phyloP scores from a whole-genome alignment of 2,329 filamentous ascomycete genomes.

The Zalaria obscura region DNA sequence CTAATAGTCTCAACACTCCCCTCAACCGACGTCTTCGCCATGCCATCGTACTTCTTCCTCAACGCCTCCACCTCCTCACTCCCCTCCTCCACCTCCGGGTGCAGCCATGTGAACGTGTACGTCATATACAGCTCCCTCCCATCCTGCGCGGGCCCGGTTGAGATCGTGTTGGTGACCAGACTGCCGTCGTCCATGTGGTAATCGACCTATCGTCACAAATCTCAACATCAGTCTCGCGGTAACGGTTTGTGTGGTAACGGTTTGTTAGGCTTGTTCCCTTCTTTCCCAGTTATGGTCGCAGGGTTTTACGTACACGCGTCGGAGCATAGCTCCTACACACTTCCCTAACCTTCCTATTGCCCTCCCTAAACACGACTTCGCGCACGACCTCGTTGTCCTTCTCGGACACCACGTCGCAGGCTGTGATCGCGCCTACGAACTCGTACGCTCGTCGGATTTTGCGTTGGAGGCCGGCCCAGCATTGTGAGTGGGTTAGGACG shows the following conservation, averaged over 20 bases:
- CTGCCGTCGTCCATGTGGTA: constrained; percentile 30
- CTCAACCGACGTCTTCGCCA: constrained; percentile 28
- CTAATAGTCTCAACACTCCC: constrained; percentile 27
- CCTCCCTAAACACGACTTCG: constrained; percentile 25
- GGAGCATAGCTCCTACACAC: constrained; percentile 7
- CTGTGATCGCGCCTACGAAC: constrained; percentile 29
- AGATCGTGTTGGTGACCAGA: constrained; percentile 30
- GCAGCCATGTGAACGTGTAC: constrained; percentile 30
- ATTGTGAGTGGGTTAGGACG: constrained; percentile 20
- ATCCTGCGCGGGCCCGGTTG: constrained; percentile 1
- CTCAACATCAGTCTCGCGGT: constrained; percentile 21
- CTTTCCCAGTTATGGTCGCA: neutral
- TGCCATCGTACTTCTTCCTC: constrained; percentile 11
- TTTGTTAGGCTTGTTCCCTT: too few relatives aligned
- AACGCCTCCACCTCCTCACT: constrained; percentile 19
- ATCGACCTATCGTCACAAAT: constrained; percentile 21
- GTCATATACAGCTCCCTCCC: constrained; percentile 24
- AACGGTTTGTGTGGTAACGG: too few relatives aligned
- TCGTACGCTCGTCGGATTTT: constrained; percentile 32
- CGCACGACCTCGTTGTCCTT: constrained; percentile 17
- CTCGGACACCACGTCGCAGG: constrained; percentile 26
- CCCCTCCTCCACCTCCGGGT: constrained; percentile 20
- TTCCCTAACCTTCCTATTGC: constrained; percentile 20
- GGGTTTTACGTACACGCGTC: constrained; percentile 14
- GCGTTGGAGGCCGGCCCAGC: constrained; percentile 31